Percentiles rank a stretch among this genome's conserved stretches.
Evolutionary conservation across 495 filamentous ascomycete genomes (phyloP).

Genomic region (Penicillium malachiteum): DNA sequence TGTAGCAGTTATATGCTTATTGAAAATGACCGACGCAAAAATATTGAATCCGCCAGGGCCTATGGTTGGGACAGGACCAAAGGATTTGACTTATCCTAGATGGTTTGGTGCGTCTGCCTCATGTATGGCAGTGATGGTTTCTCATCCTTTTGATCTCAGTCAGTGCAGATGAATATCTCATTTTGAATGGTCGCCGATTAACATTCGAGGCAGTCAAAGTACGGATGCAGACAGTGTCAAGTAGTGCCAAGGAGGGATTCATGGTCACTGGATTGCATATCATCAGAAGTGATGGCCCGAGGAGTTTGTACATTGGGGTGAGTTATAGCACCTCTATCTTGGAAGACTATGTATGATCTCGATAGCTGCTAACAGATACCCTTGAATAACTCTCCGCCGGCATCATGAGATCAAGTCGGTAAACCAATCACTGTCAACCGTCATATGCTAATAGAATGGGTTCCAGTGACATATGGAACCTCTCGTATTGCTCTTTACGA

Average conservation of each 20-base stretch:
- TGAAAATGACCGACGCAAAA: too few relatives aligned
- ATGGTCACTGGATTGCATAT: constrained; percentile 32
- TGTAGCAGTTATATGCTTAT: too few relatives aligned
- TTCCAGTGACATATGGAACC: constrained; percentile 40
- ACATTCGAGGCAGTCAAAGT: constrained; percentile 26
- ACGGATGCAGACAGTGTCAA: constrained; percentile 30
- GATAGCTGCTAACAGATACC: neutral
- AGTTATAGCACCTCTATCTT: constrained; percentile 1
- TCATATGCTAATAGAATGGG: neutral
- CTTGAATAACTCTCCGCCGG: constrained; percentile 23
- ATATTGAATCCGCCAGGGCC: neutral
- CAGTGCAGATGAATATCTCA: constrained; percentile 1
- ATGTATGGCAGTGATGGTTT: constrained; percentile 42
- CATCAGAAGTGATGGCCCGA: constrained; percentile 25
- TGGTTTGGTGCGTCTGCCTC: constrained; percentile 47
- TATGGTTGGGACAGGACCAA: constrained; percentile 4
- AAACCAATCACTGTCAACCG: neutral
- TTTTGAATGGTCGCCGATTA: neutral
- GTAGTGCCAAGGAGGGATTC: constrained; percentile 30
- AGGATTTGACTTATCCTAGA: constrained; percentile 33
- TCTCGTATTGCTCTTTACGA: constrained; percentile 54
- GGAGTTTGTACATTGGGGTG: constrained; percentile 39
- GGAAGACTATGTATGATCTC: neutral
- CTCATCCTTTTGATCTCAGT: constrained; percentile 45
- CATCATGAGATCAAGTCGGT: constrained; percentile 26